Conservation (phyloP, 2,329 filamentous ascomycete species). For the Fusarium compactum region DNA sequence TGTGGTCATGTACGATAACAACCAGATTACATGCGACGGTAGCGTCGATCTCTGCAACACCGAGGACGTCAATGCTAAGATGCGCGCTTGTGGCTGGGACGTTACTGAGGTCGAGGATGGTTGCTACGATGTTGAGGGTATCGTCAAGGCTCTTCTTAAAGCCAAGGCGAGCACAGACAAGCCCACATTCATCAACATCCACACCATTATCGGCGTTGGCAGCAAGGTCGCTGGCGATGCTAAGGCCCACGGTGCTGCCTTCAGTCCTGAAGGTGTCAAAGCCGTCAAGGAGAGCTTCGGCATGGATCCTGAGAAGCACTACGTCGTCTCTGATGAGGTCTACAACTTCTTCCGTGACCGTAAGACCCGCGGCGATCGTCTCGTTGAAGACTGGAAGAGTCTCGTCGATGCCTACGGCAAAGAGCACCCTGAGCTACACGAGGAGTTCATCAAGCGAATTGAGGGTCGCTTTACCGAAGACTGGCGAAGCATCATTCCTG, state of each 20-base stretch:
- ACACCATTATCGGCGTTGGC: constrained; percentile 67
- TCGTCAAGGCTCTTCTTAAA: constrained; percentile 59
- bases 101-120: constrained; percentile 67
- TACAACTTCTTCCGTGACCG: constrained; percentile 64
- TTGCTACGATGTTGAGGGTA: constrained; percentile 59
- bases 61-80: constrained; percentile 69
- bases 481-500: constrained; percentile 63
- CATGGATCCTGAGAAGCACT: constrained; percentile 53
- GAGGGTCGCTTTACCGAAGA: constrained; percentile 61
- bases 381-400: constrained; percentile 61
- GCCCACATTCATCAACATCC: constrained; percentile 69
- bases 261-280: constrained; percentile 65
- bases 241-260: constrained; percentile 68
- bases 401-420: constrained; percentile 58
- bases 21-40: constrained; percentile 70
- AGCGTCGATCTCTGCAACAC: constrained; percentile 64
- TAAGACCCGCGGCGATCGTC: constrained; percentile 56
- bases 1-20: constrained; percentile 70
- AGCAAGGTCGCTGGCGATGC: constrained; percentile 63
- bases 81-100: constrained; percentile 67
- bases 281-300: constrained; percentile 51
- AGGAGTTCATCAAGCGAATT: constrained; percentile 61
- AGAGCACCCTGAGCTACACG: constrained; percentile 62
- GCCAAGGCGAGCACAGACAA: constrained; percentile 60
- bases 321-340: constrained; percentile 58